These are phyloP conservation scores for Blastomyces emzantsi DNA, from an alignment of 2,329 filamentous ascomycete species.

Conservation along the genomic window DNA sequence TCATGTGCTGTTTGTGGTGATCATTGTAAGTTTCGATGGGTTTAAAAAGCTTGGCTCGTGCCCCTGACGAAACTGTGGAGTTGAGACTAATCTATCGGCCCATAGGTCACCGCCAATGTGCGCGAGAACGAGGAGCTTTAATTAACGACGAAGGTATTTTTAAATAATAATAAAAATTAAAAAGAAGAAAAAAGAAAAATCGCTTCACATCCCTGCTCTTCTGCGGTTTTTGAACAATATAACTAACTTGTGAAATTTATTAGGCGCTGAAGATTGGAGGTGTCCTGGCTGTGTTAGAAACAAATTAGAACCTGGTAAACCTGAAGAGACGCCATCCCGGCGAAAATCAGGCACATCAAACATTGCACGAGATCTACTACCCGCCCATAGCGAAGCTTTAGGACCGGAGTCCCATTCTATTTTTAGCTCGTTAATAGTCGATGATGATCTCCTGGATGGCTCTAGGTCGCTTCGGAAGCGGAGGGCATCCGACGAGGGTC, in stretches of 20 bases:
- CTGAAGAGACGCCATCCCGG: conserved; percentile 20
- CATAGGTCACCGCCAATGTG: conserved; percentile 85
- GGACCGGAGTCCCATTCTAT: conserved; percentile 66
- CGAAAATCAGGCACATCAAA: conserved; percentile 56
- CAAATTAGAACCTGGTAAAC: conserved; percentile 28
- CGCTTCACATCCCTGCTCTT: conserved; percentile 9
- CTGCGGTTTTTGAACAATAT: not conserved
- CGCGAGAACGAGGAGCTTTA: conserved; percentile 59
- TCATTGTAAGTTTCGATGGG: conserved; percentile 56
- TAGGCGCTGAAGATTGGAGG: conserved; percentile 53
- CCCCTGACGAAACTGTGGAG: conserved; percentile 18
- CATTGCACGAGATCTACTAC: conserved; percentile 61
- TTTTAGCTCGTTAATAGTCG: conserved; percentile 62
- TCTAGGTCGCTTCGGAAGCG: conserved; percentile 73
- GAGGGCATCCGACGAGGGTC: conserved; percentile 64
- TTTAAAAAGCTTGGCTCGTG: conserved; percentile 25
- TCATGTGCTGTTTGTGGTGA: conserved; percentile 70
- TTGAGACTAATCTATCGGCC: conserved; percentile 36
- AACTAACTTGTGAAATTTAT: conserved; percentile 19
- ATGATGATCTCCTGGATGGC: conserved; percentile 65
- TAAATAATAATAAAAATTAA: too few relatives aligned
- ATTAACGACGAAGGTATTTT: conserved; percentile 54
- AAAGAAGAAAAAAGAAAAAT: too few relatives aligned
- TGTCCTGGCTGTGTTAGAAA: conserved; percentile 49
- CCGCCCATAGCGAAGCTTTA: conserved; percentile 54